Conservation (phyloP, 78 protist species). For the Cyanophora paradoxa region DNA sequence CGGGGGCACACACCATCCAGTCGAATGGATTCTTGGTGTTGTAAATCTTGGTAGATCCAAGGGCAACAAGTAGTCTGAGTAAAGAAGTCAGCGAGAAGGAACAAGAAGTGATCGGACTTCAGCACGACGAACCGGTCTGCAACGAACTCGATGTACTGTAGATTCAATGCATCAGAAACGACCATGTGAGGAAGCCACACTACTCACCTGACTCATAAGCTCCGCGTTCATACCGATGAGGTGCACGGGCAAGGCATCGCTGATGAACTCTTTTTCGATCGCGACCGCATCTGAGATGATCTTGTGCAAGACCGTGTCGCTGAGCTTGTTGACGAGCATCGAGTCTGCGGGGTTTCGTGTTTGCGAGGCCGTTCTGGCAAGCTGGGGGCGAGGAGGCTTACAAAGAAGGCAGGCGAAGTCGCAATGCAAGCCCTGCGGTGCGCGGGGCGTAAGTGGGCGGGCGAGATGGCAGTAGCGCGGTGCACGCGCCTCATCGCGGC, state of each 20-base stretch:
- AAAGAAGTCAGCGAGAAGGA: background rate
- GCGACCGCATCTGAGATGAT: conserved; percentile 87
- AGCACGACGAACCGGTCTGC: conserved; percentile 76
- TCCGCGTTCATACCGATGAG: conserved; percentile 94
- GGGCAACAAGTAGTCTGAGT: background rate
- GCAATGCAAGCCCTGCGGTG: conserved; percentile 80
- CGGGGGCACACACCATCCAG: no score
- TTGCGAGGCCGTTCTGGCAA: no score
- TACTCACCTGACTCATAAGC: conserved; percentile 64
- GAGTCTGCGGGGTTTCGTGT: no score
- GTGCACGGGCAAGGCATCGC: conserved; percentile 88
- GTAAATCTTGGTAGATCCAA: conserved; percentile 15
- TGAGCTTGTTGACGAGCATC: conserved; percentile 38
- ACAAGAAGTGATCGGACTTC: background rate
- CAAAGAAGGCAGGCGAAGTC: conserved; percentile 95
- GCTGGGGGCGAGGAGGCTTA: no score
- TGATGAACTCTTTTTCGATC: conserved; percentile 83
- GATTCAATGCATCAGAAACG: background rate
- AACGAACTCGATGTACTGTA: conserved; percentile 88
- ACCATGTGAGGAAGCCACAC: background rate
- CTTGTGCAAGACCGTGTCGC: conserved; percentile 14
- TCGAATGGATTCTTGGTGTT: conserved; percentile 90
- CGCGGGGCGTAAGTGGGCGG: no score
- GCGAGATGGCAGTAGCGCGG: background rate
- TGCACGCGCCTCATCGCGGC: conserved; percentile 96